Evolutionary conservation across 2,329 filamentous ascomycete genomes (phyloP).

Genomic region (Aureobasidium sp.): DNA sequence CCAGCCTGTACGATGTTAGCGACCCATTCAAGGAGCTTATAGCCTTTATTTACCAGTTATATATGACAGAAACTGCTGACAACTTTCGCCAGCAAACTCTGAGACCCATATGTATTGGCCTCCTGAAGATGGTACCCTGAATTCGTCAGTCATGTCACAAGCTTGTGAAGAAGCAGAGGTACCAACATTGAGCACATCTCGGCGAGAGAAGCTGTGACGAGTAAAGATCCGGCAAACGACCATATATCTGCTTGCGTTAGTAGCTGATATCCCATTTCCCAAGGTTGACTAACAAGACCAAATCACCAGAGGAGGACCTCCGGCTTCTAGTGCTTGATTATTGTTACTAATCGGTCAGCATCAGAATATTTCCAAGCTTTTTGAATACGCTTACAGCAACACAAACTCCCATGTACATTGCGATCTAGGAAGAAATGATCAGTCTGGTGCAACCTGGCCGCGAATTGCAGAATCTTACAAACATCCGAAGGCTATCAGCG

Average conservation of each 20-base stretch:
- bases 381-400: constrained; percentile 24
- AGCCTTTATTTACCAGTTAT: constrained; percentile 23
- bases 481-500: constrained; percentile 41
- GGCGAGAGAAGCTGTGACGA: constrained; percentile 23
- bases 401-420: constrained; percentile 49
- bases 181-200: constrained; percentile 23
- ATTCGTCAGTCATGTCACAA: background rate
- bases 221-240: constrained; percentile 22
- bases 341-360: constrained; percentile 21
- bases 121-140: background rate
- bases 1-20: no score
- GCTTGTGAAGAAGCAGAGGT: no score
- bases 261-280: no score
- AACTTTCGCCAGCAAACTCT: background rate
- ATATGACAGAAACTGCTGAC: constrained; percentile 15
- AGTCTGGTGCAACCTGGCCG: background rate
- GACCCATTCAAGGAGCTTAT: no score
- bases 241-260: constrained; percentile 17
- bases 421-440: constrained; percentile 32
- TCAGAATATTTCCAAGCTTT: background rate
- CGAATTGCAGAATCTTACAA: background rate
- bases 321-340: constrained; percentile 22
- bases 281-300: constrained; percentile 19
- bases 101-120: constrained; percentile 7
- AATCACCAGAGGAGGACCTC: constrained; percentile 24